Conservation (phyloP, 129 eudicot species). For the Chrysanthemum makinoi region DNA sequence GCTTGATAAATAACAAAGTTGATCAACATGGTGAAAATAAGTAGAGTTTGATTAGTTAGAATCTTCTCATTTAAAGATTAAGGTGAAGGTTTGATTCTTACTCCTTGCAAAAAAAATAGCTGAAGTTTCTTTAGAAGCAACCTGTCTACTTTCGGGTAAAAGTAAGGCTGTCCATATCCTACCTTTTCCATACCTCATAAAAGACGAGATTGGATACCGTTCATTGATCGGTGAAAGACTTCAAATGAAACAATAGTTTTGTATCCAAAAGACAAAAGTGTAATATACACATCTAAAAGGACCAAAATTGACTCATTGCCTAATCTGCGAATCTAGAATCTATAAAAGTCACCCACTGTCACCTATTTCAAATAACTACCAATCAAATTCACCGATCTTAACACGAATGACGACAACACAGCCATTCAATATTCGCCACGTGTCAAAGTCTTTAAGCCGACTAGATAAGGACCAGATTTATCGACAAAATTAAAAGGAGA, state of each 20-base stretch:
- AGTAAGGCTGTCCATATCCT: too few relatives aligned
- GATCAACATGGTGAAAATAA: too few relatives aligned
- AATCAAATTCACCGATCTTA: constrained; percentile 25
- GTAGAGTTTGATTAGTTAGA: too few relatives aligned
- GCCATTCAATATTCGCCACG: constrained; percentile 20
- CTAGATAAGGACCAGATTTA: constrained; percentile 13
- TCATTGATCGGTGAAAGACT: too few relatives aligned
- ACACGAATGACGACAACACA: constrained; percentile 33
- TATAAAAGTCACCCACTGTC: constrained; percentile 20
- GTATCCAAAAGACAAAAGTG: not conserved
- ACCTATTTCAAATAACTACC: not conserved
- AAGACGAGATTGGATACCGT: too few relatives aligned
- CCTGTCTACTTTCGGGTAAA: too few relatives aligned
- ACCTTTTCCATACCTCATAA: too few relatives aligned
- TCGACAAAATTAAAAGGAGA: not conserved
- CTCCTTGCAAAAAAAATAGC: too few relatives aligned
- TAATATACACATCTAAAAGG: constrained; percentile 9
- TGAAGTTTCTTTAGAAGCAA: too few relatives aligned
- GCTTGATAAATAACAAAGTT: too few relatives aligned
- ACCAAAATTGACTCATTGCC: constrained; percentile 13
- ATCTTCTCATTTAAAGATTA: too few relatives aligned
- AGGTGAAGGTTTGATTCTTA: too few relatives aligned
- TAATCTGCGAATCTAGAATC: constrained; percentile 8
- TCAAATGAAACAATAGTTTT: not conserved
- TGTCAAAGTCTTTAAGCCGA: constrained; percentile 21